These are phyloP conservation scores for Pythium sukuiense DNA, from an alignment of 352 stramenopile species.

Conservation along the genomic window DNA sequence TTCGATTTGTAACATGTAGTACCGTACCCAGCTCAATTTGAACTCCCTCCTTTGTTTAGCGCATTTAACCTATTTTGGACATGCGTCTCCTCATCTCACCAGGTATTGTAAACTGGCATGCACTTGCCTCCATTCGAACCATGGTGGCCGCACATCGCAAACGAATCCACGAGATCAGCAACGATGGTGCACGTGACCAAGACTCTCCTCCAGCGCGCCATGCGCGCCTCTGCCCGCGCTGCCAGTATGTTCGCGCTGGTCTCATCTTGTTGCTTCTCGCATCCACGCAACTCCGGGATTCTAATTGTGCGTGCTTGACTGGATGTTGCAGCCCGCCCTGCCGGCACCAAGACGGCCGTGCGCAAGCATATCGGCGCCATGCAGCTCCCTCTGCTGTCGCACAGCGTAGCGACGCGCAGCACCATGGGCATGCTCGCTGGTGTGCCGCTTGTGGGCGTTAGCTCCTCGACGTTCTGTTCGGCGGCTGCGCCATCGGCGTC, in stretches of 20 bases:
- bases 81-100: background rate
- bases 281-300: background rate
- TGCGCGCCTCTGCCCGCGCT: slow-evolving; percentile 15
- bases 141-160: slow-evolving; percentile 1
- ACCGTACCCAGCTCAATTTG: slow-evolving; percentile 25
- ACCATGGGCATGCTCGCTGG: slow-evolving; percentile 7
- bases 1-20: slow-evolving; percentile 27
- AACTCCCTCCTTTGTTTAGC: background rate
- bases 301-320: background rate
- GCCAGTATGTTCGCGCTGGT: slow-evolving; percentile 1
- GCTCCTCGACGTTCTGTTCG: slow-evolving; percentile 30
- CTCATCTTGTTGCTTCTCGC: background rate
- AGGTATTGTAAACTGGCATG: background rate
- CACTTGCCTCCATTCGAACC: slow-evolving; percentile 3
- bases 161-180: background rate
- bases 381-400: slow-evolving; percentile 22
- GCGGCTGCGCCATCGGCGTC: slow-evolving; percentile 20
- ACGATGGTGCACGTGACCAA: slow-evolving; percentile 25
- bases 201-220: slow-evolving; percentile 23
- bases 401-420: background rate
- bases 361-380: slow-evolving; percentile 19
- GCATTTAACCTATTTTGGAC: slow-evolving; percentile 16
- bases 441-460: slow-evolving; percentile 10
- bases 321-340: slow-evolving; percentile 4
- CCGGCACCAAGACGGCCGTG: background rate